Percentiles rank a stretch among this genome's conserved stretches.
phyloP scores from a whole-genome alignment of 257 asterid species.

The Ilex aquifolium region DNA sequence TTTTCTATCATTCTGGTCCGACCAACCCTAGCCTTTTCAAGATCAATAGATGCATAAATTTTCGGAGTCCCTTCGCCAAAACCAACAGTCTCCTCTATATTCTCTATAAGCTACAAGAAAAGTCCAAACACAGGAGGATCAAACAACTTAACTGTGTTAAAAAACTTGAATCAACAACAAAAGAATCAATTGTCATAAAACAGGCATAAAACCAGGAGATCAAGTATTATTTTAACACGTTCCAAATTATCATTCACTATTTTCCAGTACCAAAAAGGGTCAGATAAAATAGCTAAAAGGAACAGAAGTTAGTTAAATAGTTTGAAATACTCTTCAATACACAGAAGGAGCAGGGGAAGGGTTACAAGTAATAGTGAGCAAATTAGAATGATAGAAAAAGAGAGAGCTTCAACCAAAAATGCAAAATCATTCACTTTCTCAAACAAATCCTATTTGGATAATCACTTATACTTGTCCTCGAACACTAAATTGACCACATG shows the following conservation, averaged over 20 bases:
- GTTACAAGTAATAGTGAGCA: not conserved
- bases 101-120: slow-evolving; percentile 44
- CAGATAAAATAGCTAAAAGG: no score
- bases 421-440: no score
- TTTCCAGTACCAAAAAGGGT: not conserved
- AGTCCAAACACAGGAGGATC: slow-evolving; percentile 11
- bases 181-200: not conserved
- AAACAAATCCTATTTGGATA: no score
- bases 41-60: slow-evolving; percentile 73
- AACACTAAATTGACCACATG: no score
- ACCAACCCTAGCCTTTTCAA: slow-evolving; percentile 89
- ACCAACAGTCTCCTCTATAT: slow-evolving; percentile 76
- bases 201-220: no score
- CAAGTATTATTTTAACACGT: not conserved
- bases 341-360: not conserved
- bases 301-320: not conserved
- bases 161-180: not conserved
- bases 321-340: not conserved
- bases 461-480: no score
- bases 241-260: no score
- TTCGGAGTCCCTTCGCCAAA: slow-evolving; percentile 72
- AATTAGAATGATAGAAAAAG: no score
- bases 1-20: slow-evolving; percentile 60
- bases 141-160: no score
- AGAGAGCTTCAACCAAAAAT: no score